Base-by-base conservation (phyloP, 2,329 filamentous ascomycete species). In the Geoglossum cookeanum region DNA sequence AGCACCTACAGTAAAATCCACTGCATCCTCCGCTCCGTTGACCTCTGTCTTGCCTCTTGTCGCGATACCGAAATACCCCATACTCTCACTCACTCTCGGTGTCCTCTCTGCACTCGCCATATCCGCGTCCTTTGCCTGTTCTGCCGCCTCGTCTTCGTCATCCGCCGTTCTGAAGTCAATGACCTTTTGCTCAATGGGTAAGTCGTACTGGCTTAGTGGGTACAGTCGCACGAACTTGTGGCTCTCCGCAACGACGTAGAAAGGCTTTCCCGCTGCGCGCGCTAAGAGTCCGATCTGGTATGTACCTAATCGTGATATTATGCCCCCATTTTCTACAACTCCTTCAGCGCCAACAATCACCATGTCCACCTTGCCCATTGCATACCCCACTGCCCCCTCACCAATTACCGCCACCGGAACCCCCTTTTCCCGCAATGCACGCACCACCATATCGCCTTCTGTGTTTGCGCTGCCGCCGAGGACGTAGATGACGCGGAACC, bases 201-300 rank as follows among this genome's bases (percentile, higher is more conserved):
- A 73, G 66, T 92, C 86, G 59, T 83, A 80, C 70, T 95, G 88
- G 61, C 84, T 81, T 27, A 92, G 72, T 1, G 91, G 87, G 64
- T 90, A 92, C 57, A 92, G 77, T 64, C 89, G 79, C 51, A 94
- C 88, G 67, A 98, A 96, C 72, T 98, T 98, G 75, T 98, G 92
- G 64, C 87, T 94, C 73, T 98, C 92, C 0, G 85, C 85, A 4
- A 92, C 89, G 17, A 95, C 89, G 65, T 94, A 95, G 63, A 97
- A 87, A 0, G 85, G 85, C 61, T 87, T 83, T 44, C 83, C 80
- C 60, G 78, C 77, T 13, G 78, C 78, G 64, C 83, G 83, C 4
- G 90, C 89, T 56, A 96, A 73, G 63, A 88, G 74, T 1, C 87
- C 90, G 63, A 97, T 84, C 72, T 95, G 89, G 63, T 87, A 91